Percentiles rank a stretch among this genome's conserved stretches.
Evolutionary conservation across 179 eudicot genomes (phyloP).

Genomic region (Drosera spatulata): DNA sequence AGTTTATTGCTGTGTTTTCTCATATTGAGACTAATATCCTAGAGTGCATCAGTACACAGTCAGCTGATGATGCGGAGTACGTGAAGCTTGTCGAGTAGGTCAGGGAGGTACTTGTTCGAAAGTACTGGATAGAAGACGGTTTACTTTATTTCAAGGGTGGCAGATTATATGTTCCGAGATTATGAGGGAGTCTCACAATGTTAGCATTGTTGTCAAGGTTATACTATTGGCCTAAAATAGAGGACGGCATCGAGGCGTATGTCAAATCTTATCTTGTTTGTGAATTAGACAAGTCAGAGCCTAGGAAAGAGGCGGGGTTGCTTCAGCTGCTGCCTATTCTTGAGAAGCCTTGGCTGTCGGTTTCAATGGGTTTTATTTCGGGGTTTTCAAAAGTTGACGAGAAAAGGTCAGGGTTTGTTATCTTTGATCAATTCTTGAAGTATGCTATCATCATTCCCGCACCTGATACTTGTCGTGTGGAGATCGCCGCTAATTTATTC

Average conservation of each 20-base stretch:
- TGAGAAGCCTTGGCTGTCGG: background rate
- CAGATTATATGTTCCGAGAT: too few species aligned
- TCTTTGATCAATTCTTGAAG: slow-evolving; percentile 9
- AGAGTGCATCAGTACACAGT: too few species aligned
- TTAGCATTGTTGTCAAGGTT: background rate
- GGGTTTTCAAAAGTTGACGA: background rate
- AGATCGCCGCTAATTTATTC: background rate
- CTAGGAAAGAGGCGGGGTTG: background rate
- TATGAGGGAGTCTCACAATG: too few species aligned
- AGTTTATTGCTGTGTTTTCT: too few species aligned
- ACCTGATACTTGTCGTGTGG: too few species aligned
- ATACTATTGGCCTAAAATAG: too few species aligned
- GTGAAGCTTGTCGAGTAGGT: too few species aligned
- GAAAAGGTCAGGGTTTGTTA: background rate
- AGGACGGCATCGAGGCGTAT: background rate
- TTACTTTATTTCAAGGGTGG: too few species aligned
- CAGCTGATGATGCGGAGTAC: too few species aligned
- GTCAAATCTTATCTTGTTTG: background rate
- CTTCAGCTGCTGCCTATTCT: slow-evolving; percentile 1
- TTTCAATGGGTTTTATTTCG: slow-evolving; percentile 10
- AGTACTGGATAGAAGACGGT: too few species aligned
- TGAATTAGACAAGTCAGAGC: slow-evolving; percentile 8
- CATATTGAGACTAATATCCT: too few species aligned
- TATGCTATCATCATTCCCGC: background rate
- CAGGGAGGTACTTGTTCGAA: too few species aligned